Evolutionary conservation across 257 asterid species (phyloP).

Genomic region (Rubia yunnanensis): DNA sequence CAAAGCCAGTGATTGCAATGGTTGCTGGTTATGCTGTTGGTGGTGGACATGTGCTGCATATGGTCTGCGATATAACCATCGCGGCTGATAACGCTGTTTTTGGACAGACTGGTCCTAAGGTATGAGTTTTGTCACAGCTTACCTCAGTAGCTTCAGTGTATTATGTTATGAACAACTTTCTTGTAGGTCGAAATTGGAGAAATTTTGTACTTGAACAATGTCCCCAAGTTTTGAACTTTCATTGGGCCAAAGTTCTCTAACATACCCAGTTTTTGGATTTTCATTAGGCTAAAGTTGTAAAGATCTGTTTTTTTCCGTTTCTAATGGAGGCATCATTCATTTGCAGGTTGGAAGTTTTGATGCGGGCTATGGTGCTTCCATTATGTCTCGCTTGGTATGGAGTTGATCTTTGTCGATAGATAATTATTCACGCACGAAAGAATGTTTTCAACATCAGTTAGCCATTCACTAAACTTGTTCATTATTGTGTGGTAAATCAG

Average conservation of each 20-base stretch:
- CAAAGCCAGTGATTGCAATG: constrained; percentile 97
- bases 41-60: constrained; percentile 90
- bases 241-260: neutral
- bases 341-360: constrained; percentile 96
- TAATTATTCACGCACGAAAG: neutral
- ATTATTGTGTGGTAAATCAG: constrained; percentile 18
- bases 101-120: constrained; percentile 98
- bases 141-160: neutral
- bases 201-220: neutral
- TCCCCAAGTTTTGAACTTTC: neutral
- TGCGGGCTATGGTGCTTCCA: constrained; percentile 94
- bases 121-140: constrained; percentile 10
- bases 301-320: neutral
- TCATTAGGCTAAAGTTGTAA: neutral
- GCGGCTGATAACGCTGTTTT: constrained; percentile 93
- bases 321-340: neutral
- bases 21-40: constrained; percentile 99
- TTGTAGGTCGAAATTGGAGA: neutral
- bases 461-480: neutral
- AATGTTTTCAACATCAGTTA: neutral
- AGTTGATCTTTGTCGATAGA: neutral
- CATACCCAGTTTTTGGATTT: neutral
- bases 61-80: constrained; percentile 90
- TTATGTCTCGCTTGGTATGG: constrained; percentile 83
- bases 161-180: neutral